phyloP scores from a whole-genome alignment of 805 yeast genomes.

The Wickerhamiella musiphila region DNA sequence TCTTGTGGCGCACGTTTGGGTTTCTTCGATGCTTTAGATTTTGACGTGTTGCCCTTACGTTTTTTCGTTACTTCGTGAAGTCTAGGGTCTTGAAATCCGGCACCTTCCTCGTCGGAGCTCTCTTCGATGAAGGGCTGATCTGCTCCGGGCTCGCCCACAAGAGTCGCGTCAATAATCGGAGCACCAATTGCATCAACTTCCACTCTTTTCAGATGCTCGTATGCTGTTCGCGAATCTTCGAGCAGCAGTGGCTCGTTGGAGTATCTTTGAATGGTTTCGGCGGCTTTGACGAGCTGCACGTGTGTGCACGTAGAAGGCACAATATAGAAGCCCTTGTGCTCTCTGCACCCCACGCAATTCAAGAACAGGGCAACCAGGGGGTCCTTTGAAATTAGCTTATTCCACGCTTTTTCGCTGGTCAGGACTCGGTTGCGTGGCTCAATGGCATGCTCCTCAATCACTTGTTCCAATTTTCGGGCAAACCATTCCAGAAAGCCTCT shows the following conservation, averaged over 20 bases:
- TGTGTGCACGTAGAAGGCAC: slow-evolving; percentile 23
- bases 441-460: slow-evolving; percentile 13
- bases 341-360: slow-evolving; percentile 28
- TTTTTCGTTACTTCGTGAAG: too few relatives aligned
- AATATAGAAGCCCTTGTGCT: slow-evolving; percentile 25
- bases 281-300: slow-evolving; percentile 22
- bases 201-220: too few relatives aligned
- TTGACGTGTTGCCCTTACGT: too few relatives aligned
- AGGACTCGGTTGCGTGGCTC: slow-evolving; percentile 9
- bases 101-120: too few relatives aligned
- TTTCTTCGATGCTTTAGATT: too few relatives aligned
- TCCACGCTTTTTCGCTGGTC: slow-evolving; percentile 12
- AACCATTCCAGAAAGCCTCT: slow-evolving; percentile 29
- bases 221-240: too few relatives aligned
- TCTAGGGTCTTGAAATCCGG: too few relatives aligned
- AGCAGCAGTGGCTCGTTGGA: slow-evolving; percentile 22
- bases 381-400: slow-evolving; percentile 27
- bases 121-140: too few relatives aligned
- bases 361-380: slow-evolving; percentile 34
- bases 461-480: slow-evolving; percentile 22
- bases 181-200: too few relatives aligned
- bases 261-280: slow-evolving; percentile 28
- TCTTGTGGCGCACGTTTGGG: too few relatives aligned
- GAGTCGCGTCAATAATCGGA: too few relatives aligned
- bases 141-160: too few relatives aligned